Base-by-base conservation (phyloP, 345 rosid species). In the Aethionema arabicum region DNA sequence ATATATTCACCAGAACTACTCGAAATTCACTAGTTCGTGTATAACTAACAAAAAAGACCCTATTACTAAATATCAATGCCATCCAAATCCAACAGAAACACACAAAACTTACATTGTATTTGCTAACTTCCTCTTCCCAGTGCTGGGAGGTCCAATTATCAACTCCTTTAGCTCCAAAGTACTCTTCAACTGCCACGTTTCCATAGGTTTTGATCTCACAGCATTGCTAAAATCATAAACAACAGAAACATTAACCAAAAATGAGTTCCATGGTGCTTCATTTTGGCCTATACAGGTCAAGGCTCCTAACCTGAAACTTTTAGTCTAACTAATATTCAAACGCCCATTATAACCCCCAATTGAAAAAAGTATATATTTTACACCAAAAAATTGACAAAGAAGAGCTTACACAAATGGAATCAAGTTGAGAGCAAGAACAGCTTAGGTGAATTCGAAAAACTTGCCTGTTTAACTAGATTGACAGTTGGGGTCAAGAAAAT, bases 401-500 rank as follows among this genome's bases (percentile, higher is more conserved):
- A 21, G 7, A 55, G 32, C 52, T n/a, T 8, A 15, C 5, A 49
- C 15, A 12, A 30, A 30, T 4, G 15, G 7, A 16, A 11, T 15
- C 27, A 8, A 36, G 21, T 5, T 35, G 7, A 8, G 5, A 21
- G 27, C 27, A 21, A 21, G 27, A 21, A 21, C 27, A 21, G 27
- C 1, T 21, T 21, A 21, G 27, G 27, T 21, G 1, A 41, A 31
- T 9, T 29, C n/a, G 31, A 48, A 49, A 36, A 30, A 9, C 70
- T 61, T 74, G 65, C 99, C 96, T 85, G 96, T 59, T 76, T 75
- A 57, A 87, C 96, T 59, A 85, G 86, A 77, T 76, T 80, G 38
- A 85, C 96, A 27, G 95, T 81, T 4, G 97, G 97, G 2, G 90
- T 85, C 77, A 93, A 76, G 85, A 80, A 90, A 71, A 87, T 35